Base-by-base conservation (phyloP, 768 basidiomycete species). In the Mycena amicta region DNA sequence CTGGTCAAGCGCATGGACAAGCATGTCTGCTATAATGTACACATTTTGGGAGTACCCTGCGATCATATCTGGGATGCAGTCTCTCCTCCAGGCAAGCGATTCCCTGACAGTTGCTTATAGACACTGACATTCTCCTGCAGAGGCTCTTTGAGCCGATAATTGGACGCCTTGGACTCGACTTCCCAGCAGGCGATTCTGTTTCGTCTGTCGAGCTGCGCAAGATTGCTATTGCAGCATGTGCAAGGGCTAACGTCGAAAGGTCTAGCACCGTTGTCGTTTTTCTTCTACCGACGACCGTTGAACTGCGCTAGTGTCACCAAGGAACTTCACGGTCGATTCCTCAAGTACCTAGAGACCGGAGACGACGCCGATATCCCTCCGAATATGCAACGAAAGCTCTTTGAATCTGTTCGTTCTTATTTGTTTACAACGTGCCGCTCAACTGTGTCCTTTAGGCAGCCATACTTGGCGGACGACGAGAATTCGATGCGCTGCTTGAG, bases 1-100 rank as follows among this genome's bases (percentile, higher is more conserved):
- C 15, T 95, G 92, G 93, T 76, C 81, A 50, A 83, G 85, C 55
- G 85, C 94, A 40, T 72, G 79, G 12, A 74, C 75, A 11, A 84
- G 79, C 55, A 71, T 98, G 45, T 64, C 66, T n/a, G 70, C 74
- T 28, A 71, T 97, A 25, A 68, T 77, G 11, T 80, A 78, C 3
- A 81, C 85, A 3, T 97, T 93, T 89, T 95, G 91, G 89, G 93
- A 95, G 71, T 75, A 93, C 66, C 75, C 72, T 28, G 79, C 75
- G 31, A 76, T 81, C 64, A 77, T 73, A 31, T 78, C 77, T 33
- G 75, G 79, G 46, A 68, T 95, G 40, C 77, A 89, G 60, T 80
- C 73, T 4, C 83, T 92, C 71, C 77, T 83, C 56, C 74, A 78
- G 67, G 90, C 88, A 67, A 57, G 82, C 70, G 15, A 29, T n/a